Conservation (phyloP, 192 early-diverging fungal species). For the Piromyces sp. region DNA sequence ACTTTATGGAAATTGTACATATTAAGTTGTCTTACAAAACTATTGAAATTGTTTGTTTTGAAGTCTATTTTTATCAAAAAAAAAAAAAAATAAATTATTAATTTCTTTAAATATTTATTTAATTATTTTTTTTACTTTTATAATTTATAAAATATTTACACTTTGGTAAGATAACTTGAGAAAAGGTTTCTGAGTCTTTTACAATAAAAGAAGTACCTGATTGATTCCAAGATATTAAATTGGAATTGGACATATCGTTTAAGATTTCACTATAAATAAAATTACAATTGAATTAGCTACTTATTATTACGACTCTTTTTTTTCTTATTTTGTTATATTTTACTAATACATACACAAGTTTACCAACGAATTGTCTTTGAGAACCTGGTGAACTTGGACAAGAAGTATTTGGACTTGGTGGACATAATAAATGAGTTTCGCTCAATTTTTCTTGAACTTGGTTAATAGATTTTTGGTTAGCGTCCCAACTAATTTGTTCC, state of each 20-base stretch:
- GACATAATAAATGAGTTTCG: not conserved
- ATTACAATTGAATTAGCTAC: too few species aligned
- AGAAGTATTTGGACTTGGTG: not conserved
- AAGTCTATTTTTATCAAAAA: too few species aligned
- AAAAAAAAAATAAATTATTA: too few species aligned
- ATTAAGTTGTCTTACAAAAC: constrained; percentile 57
- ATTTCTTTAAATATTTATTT: too few species aligned
- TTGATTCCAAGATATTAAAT: constrained; percentile 79
- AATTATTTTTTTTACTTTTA: too few species aligned
- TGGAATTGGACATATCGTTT: not conserved
- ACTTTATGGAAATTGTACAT: constrained; percentile 66
- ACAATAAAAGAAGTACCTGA: constrained; percentile 78
- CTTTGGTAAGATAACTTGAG: constrained; percentile 63
- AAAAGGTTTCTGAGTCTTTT: constrained; percentile 76
- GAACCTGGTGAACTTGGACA: not conserved
- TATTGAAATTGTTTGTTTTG: constrained; percentile 82
- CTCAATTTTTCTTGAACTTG: not conserved
- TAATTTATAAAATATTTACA: too few species aligned
- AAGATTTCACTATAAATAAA: not conserved
- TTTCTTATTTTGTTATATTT: too few species aligned
- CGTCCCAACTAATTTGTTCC: too few species aligned
- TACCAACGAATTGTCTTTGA: not conserved
- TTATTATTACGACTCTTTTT: too few species aligned
- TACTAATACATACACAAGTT: not conserved
- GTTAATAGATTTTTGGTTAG: not conserved